Percentiles rank a stretch among this genome's conserved stretches.
These are phyloP conservation scores for Lenwebbia sp. DNA, from an alignment of 345 rosid genomes.

Conservation along the genomic window DNA sequence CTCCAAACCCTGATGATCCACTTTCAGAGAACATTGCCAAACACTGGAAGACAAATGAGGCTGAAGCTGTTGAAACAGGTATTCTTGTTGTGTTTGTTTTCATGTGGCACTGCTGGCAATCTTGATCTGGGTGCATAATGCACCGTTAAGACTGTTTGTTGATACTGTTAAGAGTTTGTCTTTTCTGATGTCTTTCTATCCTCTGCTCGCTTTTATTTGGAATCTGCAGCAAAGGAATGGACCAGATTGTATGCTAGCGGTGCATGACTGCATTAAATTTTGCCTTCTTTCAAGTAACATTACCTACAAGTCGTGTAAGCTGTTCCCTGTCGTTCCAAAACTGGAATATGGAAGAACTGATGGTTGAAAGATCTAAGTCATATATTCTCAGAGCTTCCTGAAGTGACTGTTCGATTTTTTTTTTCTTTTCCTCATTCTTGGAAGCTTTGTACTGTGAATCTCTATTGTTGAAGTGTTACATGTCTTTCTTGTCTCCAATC, in stretches of 20 bases:
- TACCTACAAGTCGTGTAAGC: neutral
- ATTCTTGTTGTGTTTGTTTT: neutral
- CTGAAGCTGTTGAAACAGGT: conserved; percentile 99
- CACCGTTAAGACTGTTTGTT: neutral
- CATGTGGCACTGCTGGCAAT: neutral
- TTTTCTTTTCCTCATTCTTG: neutral
- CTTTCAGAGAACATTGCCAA: conserved; percentile 97
- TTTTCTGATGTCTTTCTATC: neutral
- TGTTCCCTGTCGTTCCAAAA: neutral
- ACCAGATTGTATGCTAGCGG: conserved; percentile 89
- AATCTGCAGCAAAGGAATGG: conserved; percentile 91
- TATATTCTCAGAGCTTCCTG: conserved; percentile 18
- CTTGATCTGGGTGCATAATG: neutral
- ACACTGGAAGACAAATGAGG: conserved; percentile 97
- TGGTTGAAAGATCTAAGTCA: conserved; percentile 21
- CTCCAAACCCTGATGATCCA: conserved; percentile 98
- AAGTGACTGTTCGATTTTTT: neutral
- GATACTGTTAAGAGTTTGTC: neutral
- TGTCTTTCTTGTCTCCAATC: neutral
- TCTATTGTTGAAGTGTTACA: neutral
- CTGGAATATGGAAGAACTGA: conserved; percentile 22
- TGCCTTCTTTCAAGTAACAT: neutral
- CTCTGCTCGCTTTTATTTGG: neutral
- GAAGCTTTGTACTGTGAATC: neutral
- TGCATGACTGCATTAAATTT: conserved; percentile 24